Evolutionary conservation across 495 filamentous ascomycete genomes (phyloP).

Genomic region (Hyphodiscus hymeniophilus): DNA sequence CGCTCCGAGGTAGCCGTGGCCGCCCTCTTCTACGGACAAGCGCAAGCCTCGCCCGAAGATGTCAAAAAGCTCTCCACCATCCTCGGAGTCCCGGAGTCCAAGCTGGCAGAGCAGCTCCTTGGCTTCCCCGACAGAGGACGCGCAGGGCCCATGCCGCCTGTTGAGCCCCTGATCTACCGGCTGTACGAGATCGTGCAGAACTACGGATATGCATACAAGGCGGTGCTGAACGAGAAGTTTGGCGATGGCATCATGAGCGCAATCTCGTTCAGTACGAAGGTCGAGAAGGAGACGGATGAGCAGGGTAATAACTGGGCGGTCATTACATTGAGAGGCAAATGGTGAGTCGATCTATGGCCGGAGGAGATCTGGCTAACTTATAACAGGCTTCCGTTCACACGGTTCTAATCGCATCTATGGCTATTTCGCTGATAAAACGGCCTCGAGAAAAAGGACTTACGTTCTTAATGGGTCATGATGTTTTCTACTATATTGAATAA

Average conservation of each 20-base stretch:
- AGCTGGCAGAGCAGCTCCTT: slow-evolving; percentile 52
- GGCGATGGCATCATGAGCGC: slow-evolving; percentile 99
- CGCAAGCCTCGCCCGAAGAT: slow-evolving; percentile 70
- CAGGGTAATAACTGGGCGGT: slow-evolving; percentile 77
- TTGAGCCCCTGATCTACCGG: slow-evolving; percentile 88
- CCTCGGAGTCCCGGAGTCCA: slow-evolving; percentile 51
- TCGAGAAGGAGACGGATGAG: slow-evolving; percentile 91
- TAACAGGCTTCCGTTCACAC: not conserved
- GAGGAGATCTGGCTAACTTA: not conserved
- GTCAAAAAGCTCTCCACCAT: slow-evolving; percentile 60
- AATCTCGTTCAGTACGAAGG: slow-evolving; percentile 85
- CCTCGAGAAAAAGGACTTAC: too few relatives aligned
- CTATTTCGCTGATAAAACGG: not conserved
- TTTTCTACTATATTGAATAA: too few relatives aligned
- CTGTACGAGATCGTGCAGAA: slow-evolving; percentile 97
- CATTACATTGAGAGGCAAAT: slow-evolving; percentile 90
- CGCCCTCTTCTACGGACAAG: slow-evolving; percentile 92
- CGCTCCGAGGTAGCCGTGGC: slow-evolving; percentile 87
- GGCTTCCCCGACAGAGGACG: slow-evolving; percentile 78
- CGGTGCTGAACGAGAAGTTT: slow-evolving; percentile 96
- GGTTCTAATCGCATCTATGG: not conserved
- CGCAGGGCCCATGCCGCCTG: slow-evolving; percentile 87
- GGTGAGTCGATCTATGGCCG: slow-evolving; percentile 46
- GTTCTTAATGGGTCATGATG: too few relatives aligned
- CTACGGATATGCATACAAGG: slow-evolving; percentile 96